Evolutionary conservation across 768 basidiomycete genomes (phyloP).

Genomic region (Clavulina sp.): DNA sequence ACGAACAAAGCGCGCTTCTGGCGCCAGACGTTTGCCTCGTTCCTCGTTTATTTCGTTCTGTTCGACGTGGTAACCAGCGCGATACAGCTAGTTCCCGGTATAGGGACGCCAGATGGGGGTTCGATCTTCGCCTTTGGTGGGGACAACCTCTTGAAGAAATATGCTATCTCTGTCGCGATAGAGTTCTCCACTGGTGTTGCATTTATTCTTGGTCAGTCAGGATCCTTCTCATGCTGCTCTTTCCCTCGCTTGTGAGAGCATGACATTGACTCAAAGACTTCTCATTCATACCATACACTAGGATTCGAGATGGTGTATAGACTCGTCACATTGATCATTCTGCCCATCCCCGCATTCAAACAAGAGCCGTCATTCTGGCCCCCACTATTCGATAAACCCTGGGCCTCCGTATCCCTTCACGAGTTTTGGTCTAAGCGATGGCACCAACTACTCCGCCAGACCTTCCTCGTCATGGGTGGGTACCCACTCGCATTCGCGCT

Average conservation of each 20-base stretch:
- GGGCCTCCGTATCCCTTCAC: slow-evolving; percentile 4
- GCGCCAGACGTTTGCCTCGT: not conserved
- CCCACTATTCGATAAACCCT: slow-evolving; percentile 7
- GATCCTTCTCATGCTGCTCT: not conserved
- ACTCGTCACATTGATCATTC: not conserved
- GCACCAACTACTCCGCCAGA: slow-evolving; percentile 11
- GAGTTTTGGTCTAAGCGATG: slow-evolving; percentile 9
- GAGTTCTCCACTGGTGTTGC: not conserved
- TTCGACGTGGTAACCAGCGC: slow-evolving; percentile 1
- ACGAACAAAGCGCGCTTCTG: not conserved
- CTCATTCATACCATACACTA: not conserved
- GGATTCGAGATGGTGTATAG: slow-evolving; percentile 5
- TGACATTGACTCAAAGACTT: no score
- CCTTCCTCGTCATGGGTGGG: slow-evolving; percentile 8
- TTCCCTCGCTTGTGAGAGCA: no score
- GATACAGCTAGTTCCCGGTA: not conserved
- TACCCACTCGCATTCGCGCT: slow-evolving; percentile 6
- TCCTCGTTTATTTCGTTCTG: slow-evolving; percentile 3
- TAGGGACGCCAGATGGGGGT: not conserved
- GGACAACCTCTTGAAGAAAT: not conserved
- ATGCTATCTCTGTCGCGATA: not conserved
- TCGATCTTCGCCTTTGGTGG: slow-evolving; percentile 1
- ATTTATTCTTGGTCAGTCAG: not conserved
- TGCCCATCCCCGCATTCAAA: not conserved
- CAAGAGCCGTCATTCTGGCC: slow-evolving; percentile 4